These are phyloP conservation scores for Pyrenula massariospora DNA, from an alignment of 495 filamentous ascomycete genomes.

Conservation along the genomic window DNA sequence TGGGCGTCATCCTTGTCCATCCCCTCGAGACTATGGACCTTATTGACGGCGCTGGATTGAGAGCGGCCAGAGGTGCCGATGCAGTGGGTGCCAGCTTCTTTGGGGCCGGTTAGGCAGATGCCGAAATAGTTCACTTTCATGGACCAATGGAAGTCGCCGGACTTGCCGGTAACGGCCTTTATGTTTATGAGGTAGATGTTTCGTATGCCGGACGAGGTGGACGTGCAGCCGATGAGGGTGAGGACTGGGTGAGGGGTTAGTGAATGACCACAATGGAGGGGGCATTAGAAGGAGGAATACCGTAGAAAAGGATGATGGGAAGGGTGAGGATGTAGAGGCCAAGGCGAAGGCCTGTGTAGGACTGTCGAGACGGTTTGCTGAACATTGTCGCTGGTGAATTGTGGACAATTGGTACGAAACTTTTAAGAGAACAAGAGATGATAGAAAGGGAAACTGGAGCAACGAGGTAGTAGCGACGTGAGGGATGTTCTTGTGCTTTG, in stretches of 20 bases:
- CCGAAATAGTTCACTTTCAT: not conserved
- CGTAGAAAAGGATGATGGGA: not conserved
- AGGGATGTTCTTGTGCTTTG: not conserved
- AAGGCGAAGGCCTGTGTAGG: not conserved
- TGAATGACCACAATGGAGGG: not conserved
- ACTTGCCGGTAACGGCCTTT: not conserved
- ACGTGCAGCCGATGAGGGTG: not conserved
- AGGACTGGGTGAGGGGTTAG: not conserved
- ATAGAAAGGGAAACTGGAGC: not conserved
- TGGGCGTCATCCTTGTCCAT: not conserved
- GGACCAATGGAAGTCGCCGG: not conserved
- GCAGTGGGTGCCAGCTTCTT: not conserved
- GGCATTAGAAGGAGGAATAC: not conserved
- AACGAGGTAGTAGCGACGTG: not conserved
- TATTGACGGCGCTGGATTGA: not conserved
- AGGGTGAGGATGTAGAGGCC: not conserved
- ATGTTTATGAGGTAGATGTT: not conserved
- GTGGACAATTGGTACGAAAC: not conserved
- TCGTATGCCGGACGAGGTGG: not conserved
- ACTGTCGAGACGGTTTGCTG: not conserved
- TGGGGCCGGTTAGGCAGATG: not conserved
- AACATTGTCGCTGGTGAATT: not conserved
- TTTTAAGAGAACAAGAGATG: not conserved
- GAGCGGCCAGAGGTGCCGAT: not conserved
- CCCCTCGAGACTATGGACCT: not conserved